Evolutionary conservation across 164 flowering plant species (phyloP), one percentile per base, ranked within the genome.

Genomic region (Magnolia sinica): DNA sequence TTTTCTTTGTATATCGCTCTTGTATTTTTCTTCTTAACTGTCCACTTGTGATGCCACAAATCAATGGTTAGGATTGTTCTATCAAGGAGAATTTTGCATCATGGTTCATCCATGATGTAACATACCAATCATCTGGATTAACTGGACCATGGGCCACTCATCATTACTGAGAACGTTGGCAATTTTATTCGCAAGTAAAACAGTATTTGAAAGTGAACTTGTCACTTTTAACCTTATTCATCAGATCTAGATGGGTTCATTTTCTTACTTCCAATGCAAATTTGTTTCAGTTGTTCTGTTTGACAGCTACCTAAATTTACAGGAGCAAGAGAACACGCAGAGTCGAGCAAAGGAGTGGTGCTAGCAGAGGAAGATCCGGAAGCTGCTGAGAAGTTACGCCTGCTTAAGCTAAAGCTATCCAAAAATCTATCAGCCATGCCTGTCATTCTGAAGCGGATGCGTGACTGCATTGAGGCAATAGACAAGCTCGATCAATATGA

Each of bases 381-480:
- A 72, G 80, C 73, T 45, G 73, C 75, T 8, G 81, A 84, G 84
- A 89, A 87, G 73, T 74, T 88, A 24, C 68, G 68, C 20, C 70
- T 86, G 80, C 86, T 90, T 50, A 86, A 88, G 70, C 80, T 79
- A 19, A 90, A 89, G 81, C 81, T 88, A 31, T 84, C 90, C 19
- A 82, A 76, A 50, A 93, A 91, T 82, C 63, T 81, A 14, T 76
- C 90, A 50, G 81, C 87, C 11, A 77, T 89, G 82, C 93, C 89
- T 45, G 13, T 76, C 24, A 76, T 87, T 64, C 73, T 88, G 78
- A 87, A 87, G 80, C 87, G 93, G 77, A 78, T 90, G 91, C 86
- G 85, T 66, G 94, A 90, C 16, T 87, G 89, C 77, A 87, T 87
- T 72, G 78, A 86, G 45, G 86, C 67, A 78, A 87, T 89, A 4